phyloP scores from a whole-genome alignment of 2,329 filamentous ascomycete genomes.

The Pseudogymnoascus sp. region DNA sequence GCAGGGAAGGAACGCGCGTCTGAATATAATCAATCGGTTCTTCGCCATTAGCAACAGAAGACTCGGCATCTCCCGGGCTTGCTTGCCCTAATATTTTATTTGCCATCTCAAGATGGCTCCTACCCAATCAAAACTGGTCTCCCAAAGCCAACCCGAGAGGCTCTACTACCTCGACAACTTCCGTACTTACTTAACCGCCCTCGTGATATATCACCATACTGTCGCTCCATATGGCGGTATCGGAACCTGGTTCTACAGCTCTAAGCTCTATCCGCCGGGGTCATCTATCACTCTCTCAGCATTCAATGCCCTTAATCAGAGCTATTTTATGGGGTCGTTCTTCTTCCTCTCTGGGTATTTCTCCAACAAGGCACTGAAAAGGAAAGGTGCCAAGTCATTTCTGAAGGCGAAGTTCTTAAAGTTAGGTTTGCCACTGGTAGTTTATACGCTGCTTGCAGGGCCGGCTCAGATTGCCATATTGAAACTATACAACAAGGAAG shows the following conservation, averaged over 20 bases:
- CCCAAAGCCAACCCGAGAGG: not conserved
- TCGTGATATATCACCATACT: constrained; percentile 13
- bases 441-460: constrained; percentile 8
- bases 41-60: not conserved
- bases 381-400: constrained; percentile 6
- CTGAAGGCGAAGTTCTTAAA: constrained; percentile 11
- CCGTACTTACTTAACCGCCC: constrained; percentile 9
- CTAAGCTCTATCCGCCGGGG: not conserved
- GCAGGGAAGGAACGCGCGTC: not conserved
- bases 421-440: constrained; percentile 5
- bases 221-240: constrained; percentile 12
- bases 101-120: not conserved
- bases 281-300: constrained; percentile 8
- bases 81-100: not conserved
- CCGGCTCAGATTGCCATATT: constrained; percentile 9
- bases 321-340: constrained; percentile 14
- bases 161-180: constrained; percentile 6
- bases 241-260: constrained; percentile 10
- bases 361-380: constrained; percentile 7
- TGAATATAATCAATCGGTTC: not conserved
- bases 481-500: not conserved
- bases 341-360: constrained; percentile 12
- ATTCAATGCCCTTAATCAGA: constrained; percentile 13
- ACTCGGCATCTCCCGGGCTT: not conserved
- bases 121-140: not conserved